Conservation (phyloP, 148 eudicot species). For the Pharnaceum exiguum region DNA sequence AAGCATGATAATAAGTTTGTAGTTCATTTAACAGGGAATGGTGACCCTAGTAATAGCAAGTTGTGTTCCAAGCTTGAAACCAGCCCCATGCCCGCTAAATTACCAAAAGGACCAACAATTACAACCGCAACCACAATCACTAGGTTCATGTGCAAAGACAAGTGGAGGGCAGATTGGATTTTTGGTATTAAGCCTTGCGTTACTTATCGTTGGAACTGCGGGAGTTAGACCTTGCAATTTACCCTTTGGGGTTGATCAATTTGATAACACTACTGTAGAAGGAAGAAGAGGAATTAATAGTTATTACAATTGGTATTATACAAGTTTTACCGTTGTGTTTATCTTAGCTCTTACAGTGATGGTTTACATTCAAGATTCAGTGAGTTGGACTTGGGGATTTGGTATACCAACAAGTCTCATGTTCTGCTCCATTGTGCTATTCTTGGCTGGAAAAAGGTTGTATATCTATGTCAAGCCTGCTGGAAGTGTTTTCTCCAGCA, state of each 20-base stretch:
- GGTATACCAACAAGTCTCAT: conserved; percentile 58
- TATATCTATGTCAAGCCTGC: conserved; percentile 53
- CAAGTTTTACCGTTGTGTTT: conserved; percentile 51
- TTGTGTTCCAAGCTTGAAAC: conserved; percentile 47
- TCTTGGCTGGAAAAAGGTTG: conserved; percentile 44
- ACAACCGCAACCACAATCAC: conserved; percentile 10
- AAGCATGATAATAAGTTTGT: background rate
- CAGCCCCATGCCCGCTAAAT: conserved; percentile 39
- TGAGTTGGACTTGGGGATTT: conserved; percentile 69
- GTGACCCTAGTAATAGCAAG: conserved; percentile 49
- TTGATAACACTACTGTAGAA: conserved; percentile 56
- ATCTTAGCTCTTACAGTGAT: conserved; percentile 52
- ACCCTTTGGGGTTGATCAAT: conserved; percentile 77
- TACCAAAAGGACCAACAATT: conserved; percentile 5
- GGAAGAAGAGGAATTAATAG: conserved; percentile 62
- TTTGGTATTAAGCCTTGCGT: conserved; percentile 32
- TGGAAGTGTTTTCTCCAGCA: conserved; percentile 57
- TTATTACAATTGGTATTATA: conserved; percentile 79
- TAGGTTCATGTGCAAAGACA: conserved; percentile 40
- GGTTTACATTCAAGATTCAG: conserved; percentile 60
- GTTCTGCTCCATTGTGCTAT: conserved; percentile 47
- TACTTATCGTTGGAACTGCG: conserved; percentile 45
- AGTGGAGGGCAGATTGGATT: conserved; percentile 38
- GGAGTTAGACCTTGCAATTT: conserved; percentile 70
- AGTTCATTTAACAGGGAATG: conserved; percentile 49